These are phyloP conservation scores for Pseudogymnoascus sp. DNA, from an alignment of 2,329 filamentous ascomycete genomes.

Conservation along the genomic window DNA sequence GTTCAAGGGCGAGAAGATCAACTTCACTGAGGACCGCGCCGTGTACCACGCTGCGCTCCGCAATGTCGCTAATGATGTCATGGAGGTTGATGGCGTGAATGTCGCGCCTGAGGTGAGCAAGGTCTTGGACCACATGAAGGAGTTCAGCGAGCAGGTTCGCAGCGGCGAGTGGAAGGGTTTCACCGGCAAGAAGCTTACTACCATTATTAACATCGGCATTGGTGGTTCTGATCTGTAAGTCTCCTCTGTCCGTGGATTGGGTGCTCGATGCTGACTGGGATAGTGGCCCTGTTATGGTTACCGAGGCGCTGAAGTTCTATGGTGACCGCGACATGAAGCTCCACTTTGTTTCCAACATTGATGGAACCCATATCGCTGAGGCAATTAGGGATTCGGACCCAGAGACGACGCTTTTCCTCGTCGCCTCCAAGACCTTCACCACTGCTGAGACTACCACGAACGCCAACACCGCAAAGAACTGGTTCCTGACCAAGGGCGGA, in stretches of 20 bases:
- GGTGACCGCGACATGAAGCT: slow-evolving; percentile 77
- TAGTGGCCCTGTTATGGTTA: slow-evolving; percentile 97
- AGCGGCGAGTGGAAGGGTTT: slow-evolving; percentile 95
- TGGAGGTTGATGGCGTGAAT: slow-evolving; percentile 82
- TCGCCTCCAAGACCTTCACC: slow-evolving; percentile 99
- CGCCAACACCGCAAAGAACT: slow-evolving; percentile 91
- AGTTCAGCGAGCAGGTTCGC: slow-evolving; percentile 90
- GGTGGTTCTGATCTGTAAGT: slow-evolving; percentile 95
- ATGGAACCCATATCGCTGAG: slow-evolving; percentile 95
- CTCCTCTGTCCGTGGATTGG: neutral
- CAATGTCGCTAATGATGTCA: slow-evolving; percentile 75
- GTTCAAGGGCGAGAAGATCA: slow-evolving; percentile 97
- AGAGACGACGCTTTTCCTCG: slow-evolving; percentile 96
- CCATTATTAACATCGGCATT: slow-evolving; percentile 95
- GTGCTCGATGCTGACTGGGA: neutral
- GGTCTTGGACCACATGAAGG: slow-evolving; percentile 95
- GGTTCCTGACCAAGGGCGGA: slow-evolving; percentile 80
- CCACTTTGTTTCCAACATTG: slow-evolving; percentile 99
- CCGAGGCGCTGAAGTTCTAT: slow-evolving; percentile 93
- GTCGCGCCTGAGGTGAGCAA: slow-evolving; percentile 90
- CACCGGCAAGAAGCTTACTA: slow-evolving; percentile 94
- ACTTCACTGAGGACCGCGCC: slow-evolving; percentile 94
- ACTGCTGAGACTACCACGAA: slow-evolving; percentile 97
- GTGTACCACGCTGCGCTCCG: slow-evolving; percentile 93
- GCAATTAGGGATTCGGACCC: slow-evolving; percentile 82